Conservation (phyloP, 1,139 yeast species). For the Yamadazyma atlantica region DNA sequence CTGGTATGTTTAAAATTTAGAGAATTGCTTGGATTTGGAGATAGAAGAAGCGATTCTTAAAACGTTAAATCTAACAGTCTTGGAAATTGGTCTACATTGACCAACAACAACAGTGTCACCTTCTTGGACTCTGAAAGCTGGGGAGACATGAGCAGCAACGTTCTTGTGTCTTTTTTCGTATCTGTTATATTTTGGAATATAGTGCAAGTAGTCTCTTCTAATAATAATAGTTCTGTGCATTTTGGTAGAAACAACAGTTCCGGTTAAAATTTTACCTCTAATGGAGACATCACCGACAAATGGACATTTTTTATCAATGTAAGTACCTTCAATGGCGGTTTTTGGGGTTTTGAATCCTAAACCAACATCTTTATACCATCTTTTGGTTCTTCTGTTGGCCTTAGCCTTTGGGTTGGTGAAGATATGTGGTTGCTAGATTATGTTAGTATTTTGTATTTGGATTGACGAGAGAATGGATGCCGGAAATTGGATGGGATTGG, state of each 20-base stretch:
- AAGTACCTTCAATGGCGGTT: constrained; percentile 96
- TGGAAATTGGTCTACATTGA: constrained; percentile 99
- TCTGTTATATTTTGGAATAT: constrained; percentile 99
- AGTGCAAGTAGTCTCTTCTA: constrained; percentile 99
- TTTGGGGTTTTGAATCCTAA: constrained; percentile 99
- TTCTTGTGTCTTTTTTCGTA: constrained; percentile 99
- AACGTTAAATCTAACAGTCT: constrained; percentile 99
- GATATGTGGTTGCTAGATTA: constrained; percentile 94
- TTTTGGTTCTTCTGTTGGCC: constrained; percentile 98
- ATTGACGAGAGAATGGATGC: background rate
- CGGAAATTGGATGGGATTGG: too few relatives aligned
- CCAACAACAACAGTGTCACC: constrained; percentile 99
- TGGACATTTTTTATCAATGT: constrained; percentile 99
- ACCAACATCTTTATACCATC: constrained; percentile 99
- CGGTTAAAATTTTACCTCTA: constrained; percentile 99
- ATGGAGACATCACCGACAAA: constrained; percentile 95
- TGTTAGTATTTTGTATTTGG: constrained; percentile 28
- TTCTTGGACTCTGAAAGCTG: constrained; percentile 99
- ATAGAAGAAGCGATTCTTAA: constrained; percentile 90
- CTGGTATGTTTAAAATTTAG: constrained; percentile 73
- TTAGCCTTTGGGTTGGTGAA: constrained; percentile 99
- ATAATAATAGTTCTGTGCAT: constrained; percentile 99
- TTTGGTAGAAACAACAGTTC: constrained; percentile 99
- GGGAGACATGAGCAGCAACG: constrained; percentile 99
- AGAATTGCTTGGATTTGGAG: constrained; percentile 91